phyloP scores from a whole-genome alignment of 352 stramenopile species.

The Pythium utonaiense region DNA sequence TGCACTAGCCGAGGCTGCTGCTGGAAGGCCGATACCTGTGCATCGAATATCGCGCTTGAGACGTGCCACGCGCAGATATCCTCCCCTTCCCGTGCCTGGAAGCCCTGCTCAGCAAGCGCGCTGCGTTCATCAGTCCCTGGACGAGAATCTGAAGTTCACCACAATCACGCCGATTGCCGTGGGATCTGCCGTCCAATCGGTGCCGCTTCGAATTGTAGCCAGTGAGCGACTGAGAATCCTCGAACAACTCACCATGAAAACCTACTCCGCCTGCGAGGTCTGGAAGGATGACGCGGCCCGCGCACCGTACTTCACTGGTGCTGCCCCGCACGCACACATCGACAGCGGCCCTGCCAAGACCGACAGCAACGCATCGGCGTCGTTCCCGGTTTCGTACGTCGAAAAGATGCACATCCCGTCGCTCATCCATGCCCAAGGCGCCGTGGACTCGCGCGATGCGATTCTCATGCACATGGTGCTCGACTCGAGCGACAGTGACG shows the following conservation, averaged over 20 bases:
- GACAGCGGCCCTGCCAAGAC: not conserved
- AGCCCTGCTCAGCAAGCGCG: too few species aligned
- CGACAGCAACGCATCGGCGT: slow-evolving; percentile 9
- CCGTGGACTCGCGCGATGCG: not conserved
- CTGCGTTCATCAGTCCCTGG: too few species aligned
- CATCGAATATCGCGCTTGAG: not conserved
- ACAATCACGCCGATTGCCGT: not conserved
- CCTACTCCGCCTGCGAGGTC: not conserved
- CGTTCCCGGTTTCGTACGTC: slow-evolving; percentile 8
- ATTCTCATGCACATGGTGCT: slow-evolving; percentile 4
- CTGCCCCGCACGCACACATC: not conserved
- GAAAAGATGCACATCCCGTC: slow-evolving; percentile 13
- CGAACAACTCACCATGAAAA: not conserved
- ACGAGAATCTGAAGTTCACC: too few species aligned
- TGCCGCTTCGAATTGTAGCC: not conserved
- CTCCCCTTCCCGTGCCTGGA: too few species aligned
- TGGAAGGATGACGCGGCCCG: not conserved
- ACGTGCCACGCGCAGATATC: too few species aligned
- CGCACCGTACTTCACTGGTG: not conserved
- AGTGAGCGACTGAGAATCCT: not conserved
- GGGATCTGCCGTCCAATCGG: not conserved
- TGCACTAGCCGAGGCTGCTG: too few species aligned
- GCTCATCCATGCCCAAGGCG: slow-evolving; percentile 3
- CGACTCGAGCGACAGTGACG: slow-evolving; percentile 11
- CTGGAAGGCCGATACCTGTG: too few species aligned